A percentile compares a stretch with the other conserved stretches of the same genome.
Evolutionary conservation across 2,329 filamentous ascomycete genomes (phyloP).

Genomic region (Fusarium globosum): DNA sequence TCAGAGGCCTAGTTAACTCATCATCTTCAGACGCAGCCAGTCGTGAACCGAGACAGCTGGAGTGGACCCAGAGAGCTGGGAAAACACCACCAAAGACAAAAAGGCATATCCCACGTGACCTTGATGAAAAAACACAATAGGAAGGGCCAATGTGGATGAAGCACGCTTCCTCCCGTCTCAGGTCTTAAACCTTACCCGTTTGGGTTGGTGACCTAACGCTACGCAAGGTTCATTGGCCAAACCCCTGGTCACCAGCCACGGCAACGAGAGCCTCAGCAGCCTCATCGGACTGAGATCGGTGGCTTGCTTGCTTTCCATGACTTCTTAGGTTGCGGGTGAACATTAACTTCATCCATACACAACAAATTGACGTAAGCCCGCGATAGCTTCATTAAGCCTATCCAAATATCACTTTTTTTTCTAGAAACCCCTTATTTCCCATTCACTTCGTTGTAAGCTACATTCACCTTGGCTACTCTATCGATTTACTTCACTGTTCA

Average conservation of each 20-base stretch:
- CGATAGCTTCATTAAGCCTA: conserved; percentile 26
- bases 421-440: background rate
- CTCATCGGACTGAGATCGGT: conserved; percentile 37
- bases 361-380: conserved; percentile 20
- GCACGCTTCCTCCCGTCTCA: conserved; percentile 29
- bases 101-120: conserved; percentile 14
- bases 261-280: conserved; percentile 42
- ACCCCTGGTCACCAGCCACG: conserved; percentile 38
- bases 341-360: conserved; percentile 32
- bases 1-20: background rate
- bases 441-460: background rate
- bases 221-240: conserved; percentile 17
- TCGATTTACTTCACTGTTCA: background rate
- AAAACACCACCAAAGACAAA: background rate
- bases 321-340: conserved; percentile 17
- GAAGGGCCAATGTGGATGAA: conserved; percentile 12
- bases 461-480: background rate
- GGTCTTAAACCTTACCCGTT: conserved; percentile 15
- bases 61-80: background rate
- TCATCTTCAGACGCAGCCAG: background rate
- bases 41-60: background rate
- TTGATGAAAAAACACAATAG: background rate
- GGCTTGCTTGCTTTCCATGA: conserved; percentile 29
- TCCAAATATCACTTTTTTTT: background rate
- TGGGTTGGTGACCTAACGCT: background rate